phyloP scores from a whole-genome alignment of 2,329 filamentous ascomycete species.

The Diaporthe ampelina region DNA sequence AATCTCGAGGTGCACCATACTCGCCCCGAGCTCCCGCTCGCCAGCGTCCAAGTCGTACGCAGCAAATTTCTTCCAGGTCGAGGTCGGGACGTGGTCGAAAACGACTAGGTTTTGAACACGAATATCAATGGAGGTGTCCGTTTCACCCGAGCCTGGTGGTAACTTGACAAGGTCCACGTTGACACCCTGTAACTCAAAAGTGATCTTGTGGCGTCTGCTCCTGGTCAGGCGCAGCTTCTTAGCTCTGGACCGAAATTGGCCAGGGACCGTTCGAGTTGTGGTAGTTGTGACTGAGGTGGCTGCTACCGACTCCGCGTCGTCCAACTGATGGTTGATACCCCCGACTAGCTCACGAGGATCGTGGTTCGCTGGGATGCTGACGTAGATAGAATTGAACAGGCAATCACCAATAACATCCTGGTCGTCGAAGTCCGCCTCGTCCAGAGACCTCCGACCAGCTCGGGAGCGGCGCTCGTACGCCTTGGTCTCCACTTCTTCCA shows the following conservation, averaged over 20 bases:
- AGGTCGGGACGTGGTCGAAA: constrained; percentile 93
- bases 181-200: constrained; percentile 90
- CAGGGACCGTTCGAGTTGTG: constrained; percentile 62
- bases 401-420: constrained; percentile 94
- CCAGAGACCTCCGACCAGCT: constrained; percentile 67
- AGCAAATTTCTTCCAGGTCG: constrained; percentile 98
- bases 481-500: constrained; percentile 87
- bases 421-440: constrained; percentile 76
- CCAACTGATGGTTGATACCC: constrained; percentile 90
- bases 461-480: constrained; percentile 80
- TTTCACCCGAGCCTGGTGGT: constrained; percentile 82
- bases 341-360: constrained; percentile 86
- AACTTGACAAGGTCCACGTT: constrained; percentile 87
- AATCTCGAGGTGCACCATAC: constrained; percentile 91
- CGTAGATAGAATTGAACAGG: constrained; percentile 98
- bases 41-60: constrained; percentile 92
- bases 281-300: constrained; percentile 78
- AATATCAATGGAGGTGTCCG: constrained; percentile 88
- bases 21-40: constrained; percentile 86
- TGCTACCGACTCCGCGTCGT: constrained; percentile 92
- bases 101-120: constrained; percentile 87
- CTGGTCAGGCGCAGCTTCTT: constrained; percentile 81
- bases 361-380: constrained; percentile 87
- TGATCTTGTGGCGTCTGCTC: constrained; percentile 94
- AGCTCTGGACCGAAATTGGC: constrained; percentile 56